phyloP scores from a whole-genome alignment of 257 asterid genomes.

The Forsythia suspensa region DNA sequence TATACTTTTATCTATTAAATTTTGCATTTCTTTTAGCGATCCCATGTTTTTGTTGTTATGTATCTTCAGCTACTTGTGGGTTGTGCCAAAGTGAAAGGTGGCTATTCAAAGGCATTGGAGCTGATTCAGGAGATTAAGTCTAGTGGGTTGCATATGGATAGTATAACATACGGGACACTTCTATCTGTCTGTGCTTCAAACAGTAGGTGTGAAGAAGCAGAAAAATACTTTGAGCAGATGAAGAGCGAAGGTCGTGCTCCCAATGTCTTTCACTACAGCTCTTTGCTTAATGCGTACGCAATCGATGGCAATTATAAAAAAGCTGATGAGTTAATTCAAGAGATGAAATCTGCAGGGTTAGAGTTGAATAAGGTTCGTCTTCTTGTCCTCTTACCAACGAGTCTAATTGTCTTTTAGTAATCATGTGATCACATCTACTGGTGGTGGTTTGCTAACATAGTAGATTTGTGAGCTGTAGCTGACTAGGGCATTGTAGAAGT shows the following conservation, averaged over 20 bases:
- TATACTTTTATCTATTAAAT: slow-evolving; percentile 8
- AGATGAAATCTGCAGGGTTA: slow-evolving; percentile 75
- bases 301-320: slow-evolving; percentile 60
- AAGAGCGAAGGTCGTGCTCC: slow-evolving; percentile 84
- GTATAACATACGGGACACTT: slow-evolving; percentile 78
- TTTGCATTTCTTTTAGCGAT: slow-evolving; percentile 3
- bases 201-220: slow-evolving; percentile 71
- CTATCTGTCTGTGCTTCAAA: slow-evolving; percentile 93
- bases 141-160: slow-evolving; percentile 73
- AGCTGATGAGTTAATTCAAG: slow-evolving; percentile 78
- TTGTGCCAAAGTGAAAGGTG: slow-evolving; percentile 71
- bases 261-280: slow-evolving; percentile 90
- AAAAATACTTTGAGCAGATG: slow-evolving; percentile 81
- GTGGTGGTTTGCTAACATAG: neutral
- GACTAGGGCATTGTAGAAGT: slow-evolving; percentile 2
- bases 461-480: slow-evolving; percentile 11
- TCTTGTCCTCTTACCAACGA: slow-evolving; percentile 11
- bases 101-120: slow-evolving; percentile 77
- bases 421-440: slow-evolving; percentile 2
- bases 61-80: slow-evolving; percentile 78
- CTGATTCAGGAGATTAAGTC: slow-evolving; percentile 74
- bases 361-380: slow-evolving; percentile 69
- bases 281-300: slow-evolving; percentile 91
- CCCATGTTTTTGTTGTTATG: slow-evolving; percentile 27
- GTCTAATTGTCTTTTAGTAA: slow-evolving; percentile 9